Conservation (phyloP, 2,329 filamentous ascomycete species). For the Cladophialophora immunda region DNA sequence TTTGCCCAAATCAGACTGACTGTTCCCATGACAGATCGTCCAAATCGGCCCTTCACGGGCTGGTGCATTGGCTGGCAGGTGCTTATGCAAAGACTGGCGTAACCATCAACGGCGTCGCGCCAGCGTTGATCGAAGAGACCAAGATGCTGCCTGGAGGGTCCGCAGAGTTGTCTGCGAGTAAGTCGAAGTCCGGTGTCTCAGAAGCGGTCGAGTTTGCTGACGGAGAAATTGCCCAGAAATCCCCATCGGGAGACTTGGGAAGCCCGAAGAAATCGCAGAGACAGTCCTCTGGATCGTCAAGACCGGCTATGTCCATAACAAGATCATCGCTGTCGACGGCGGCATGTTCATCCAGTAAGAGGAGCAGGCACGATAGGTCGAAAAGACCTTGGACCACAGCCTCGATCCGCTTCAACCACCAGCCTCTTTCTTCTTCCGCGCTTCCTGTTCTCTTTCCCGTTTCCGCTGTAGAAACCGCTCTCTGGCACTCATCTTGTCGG, state of each 20-base stretch:
- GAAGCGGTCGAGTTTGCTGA: conserved; percentile 6
- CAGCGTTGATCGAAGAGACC: conserved; percentile 57
- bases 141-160: conserved; percentile 53
- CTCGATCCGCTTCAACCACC: conserved; percentile 20
- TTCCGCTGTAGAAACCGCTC: conserved; percentile 70
- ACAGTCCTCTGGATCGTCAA: conserved; percentile 59
- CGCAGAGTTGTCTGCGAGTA: conserved; percentile 41
- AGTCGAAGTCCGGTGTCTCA: not conserved
- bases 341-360: conserved; percentile 47
- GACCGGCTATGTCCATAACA: conserved; percentile 58
- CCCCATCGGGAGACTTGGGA: conserved; percentile 55
- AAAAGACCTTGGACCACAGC: not conserved
- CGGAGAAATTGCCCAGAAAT: conserved; percentile 43
- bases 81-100: conserved; percentile 55
- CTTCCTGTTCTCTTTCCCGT: conserved; percentile 57
- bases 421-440: conserved; percentile 38
- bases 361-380: not conserved
- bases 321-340: conserved; percentile 54
- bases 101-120: conserved; percentile 59
- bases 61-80: conserved; percentile 57
- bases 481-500: conserved; percentile 67
- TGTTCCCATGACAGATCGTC: conserved; percentile 42
- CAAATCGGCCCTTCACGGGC: conserved; percentile 57
- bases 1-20: conserved; percentile 38
- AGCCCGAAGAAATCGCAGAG: conserved; percentile 57